These are phyloP conservation scores for Cutaneotrichosporon sp. DNA, from an alignment of 1,284 basidiomycete genomes.

Conservation along the genomic window DNA sequence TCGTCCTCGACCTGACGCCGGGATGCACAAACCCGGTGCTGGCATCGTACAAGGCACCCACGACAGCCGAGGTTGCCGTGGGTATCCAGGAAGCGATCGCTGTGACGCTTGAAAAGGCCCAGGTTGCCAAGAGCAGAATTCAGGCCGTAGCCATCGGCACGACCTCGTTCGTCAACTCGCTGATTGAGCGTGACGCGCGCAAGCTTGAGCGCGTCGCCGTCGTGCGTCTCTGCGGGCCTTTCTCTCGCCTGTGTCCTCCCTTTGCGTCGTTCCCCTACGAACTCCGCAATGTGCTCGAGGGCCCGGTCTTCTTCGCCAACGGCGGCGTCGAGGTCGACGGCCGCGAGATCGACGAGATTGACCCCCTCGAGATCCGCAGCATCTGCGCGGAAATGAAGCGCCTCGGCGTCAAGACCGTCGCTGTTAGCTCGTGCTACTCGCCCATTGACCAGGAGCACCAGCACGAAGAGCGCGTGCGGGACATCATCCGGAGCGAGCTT, in stretches of 20 bases:
- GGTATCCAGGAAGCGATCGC: slow-evolving; percentile 49
- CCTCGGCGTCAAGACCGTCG: slow-evolving; percentile 30
- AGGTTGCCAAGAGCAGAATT: slow-evolving; percentile 11
- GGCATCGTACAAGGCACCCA: slow-evolving; percentile 54
- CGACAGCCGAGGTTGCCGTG: slow-evolving; percentile 54
- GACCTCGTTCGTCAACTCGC: slow-evolving; percentile 38
- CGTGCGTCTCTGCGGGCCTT: slow-evolving; percentile 34
- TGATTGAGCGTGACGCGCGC: slow-evolving; percentile 26
- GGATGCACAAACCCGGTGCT: slow-evolving; percentile 44
- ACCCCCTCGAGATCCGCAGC: slow-evolving; percentile 28
- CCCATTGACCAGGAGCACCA: slow-evolving; percentile 32
- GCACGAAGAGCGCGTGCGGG: slow-evolving; percentile 35
- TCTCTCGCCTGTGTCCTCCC: slow-evolving; percentile 26
- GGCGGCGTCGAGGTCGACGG: slow-evolving; percentile 41
- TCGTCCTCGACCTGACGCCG: slow-evolving; percentile 52
- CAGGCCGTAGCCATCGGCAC: slow-evolving; percentile 36
- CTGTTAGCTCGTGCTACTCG: slow-evolving; percentile 32
- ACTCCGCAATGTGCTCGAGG: slow-evolving; percentile 28
- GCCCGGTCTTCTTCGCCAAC: slow-evolving; percentile 27
- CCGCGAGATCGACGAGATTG: slow-evolving; percentile 28
- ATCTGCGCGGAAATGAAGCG: slow-evolving; percentile 29
- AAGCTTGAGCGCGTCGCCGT: slow-evolving; percentile 33
- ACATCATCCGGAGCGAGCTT: slow-evolving; percentile 23
- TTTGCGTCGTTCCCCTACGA: slow-evolving; percentile 35
- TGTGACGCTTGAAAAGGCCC: slow-evolving; percentile 7